Evolutionary conservation across 148 eudicot species (phyloP).

Genomic region (Euryodendron excelsum): DNA sequence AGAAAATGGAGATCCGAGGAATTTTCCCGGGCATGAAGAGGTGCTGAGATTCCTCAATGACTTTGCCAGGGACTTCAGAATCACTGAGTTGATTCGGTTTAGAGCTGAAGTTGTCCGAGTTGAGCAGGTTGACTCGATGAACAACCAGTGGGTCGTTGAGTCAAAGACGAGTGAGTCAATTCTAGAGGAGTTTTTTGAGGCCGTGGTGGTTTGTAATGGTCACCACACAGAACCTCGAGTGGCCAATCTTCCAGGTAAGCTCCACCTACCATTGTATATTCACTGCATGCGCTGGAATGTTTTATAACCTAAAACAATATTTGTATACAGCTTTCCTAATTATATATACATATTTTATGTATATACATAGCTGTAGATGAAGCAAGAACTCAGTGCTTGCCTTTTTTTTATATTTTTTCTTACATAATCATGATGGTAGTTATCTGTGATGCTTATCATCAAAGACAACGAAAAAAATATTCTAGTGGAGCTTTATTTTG

Average conservation of each 20-base stretch:
- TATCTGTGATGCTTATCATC: too few species aligned
- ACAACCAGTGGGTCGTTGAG: conserved; percentile 14
- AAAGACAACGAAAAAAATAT: too few species aligned
- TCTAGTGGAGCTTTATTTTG: too few species aligned
- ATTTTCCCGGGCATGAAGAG: conserved; percentile 44
- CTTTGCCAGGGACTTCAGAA: conserved; percentile 29
- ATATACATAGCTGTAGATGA: too few species aligned
- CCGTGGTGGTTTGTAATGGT: conserved; percentile 47
- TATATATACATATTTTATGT: too few species aligned
- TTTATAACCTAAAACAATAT: too few species aligned
- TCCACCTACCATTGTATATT: too few species aligned
- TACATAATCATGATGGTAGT: too few species aligned
- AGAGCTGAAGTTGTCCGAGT: conserved; percentile 33
- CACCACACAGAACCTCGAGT: conserved; percentile 22
- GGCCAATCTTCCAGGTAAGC: conserved; percentile 35
- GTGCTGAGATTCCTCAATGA: conserved; percentile 27
- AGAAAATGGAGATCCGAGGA: conserved; percentile 22
- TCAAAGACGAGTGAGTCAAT: conserved; percentile 15
- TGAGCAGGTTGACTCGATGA: conserved; percentile 14
- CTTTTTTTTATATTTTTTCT: too few species aligned
- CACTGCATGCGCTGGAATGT: too few species aligned
- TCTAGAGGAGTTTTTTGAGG: conserved; percentile 32
- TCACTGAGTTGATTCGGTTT: conserved; percentile 32
- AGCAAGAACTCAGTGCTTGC: too few species aligned
- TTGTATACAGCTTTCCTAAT: too few species aligned